Base-by-base conservation (phyloP, 1,139 yeast genomes). In the Sugiyamaella novakii region DNA sequence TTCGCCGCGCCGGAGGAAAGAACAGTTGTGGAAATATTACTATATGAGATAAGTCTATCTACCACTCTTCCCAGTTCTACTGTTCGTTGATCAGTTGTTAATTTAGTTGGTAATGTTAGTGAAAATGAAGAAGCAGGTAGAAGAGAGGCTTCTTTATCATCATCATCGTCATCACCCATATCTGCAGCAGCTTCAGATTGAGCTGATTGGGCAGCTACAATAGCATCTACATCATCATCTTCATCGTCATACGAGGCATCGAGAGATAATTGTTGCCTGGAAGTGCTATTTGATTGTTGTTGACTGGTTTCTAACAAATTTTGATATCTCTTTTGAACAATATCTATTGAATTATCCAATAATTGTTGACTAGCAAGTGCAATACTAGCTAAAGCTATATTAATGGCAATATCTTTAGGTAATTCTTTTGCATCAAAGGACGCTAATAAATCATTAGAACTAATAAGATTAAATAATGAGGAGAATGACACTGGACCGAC, bases 351-450 rank as follows among this genome's bases (percentile, higher is more conserved):
- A 53, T 81, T 79, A n/a, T 80, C 72, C 39, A 92, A 72, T 53
- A 75, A 77, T 7, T 72, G 72, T 0, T 76, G 71, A 47, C 79
- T 78, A 0, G 81, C 80, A 34, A 76, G 76, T 43, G 74, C 73
- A 59, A 84, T 74, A 2, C 85, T 89, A 36, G 80, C 78, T 50
- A 81, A 71, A 17, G 84, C 87, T 76, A 84, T 83, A 40, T 79
- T 77, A 28, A 77, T 76, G 49, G 88, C 78, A 3, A 84, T 74
- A 50, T 82, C 80, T 30, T 76, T 77, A 1, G 94, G 86, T 12
- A 91, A 71, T 6, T 79, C 71, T 5, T 87, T 76, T 45, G 88
- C 79, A 64, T 89, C 92, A 61, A 87, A 84, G 43, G 76, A 73
- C 22, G 80, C 78, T 42, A 83, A 66, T 42, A 83, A 81, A 63